Percentiles rank a stretch among this genome's conserved stretches.
Evolutionary conservation across 257 asterid genomes (phyloP).

Genomic region (Anisodus acutangulus): DNA sequence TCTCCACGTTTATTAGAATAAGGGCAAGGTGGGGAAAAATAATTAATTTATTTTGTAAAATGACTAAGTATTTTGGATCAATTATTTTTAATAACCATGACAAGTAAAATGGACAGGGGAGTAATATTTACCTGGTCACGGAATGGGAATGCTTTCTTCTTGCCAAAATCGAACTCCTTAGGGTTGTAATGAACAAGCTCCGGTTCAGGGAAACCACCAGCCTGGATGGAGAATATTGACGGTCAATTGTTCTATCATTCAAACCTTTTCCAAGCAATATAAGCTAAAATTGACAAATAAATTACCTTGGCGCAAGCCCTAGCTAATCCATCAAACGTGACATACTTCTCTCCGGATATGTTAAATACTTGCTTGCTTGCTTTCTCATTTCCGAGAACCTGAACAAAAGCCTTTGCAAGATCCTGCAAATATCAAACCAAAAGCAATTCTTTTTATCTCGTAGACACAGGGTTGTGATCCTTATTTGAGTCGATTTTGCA

Average conservation of each 20-base stretch:
- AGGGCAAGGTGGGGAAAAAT: too few species aligned
- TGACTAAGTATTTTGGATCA: too few species aligned
- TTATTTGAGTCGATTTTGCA: background rate
- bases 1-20: too few species aligned
- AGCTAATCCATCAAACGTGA: conserved; percentile 95
- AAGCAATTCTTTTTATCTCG: background rate
- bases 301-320: conserved; percentile 93
- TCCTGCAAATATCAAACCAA: conserved; percentile 56
- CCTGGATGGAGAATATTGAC: conserved; percentile 49
- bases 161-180: conserved; percentile 96
- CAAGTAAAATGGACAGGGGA: too few species aligned
- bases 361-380: conserved; percentile 89
- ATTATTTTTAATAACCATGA: too few species aligned
- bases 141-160: conserved; percentile 91
- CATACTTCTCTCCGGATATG: conserved; percentile 93
- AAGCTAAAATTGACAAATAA: background rate
- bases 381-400: conserved; percentile 91
- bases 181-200: conserved; percentile 94
- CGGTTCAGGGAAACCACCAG: conserved; percentile 98
- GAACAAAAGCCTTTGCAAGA: conserved; percentile 78
- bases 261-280: background rate
- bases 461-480: background rate
- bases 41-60: too few species aligned
- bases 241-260: background rate
- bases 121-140: conserved; percentile 77